A percentile compares a stretch with the other conserved stretches of the same genome.
Evolutionary conservation across 352 stramenopile species (phyloP).

Genomic region (Vaucheria bursata): DNA sequence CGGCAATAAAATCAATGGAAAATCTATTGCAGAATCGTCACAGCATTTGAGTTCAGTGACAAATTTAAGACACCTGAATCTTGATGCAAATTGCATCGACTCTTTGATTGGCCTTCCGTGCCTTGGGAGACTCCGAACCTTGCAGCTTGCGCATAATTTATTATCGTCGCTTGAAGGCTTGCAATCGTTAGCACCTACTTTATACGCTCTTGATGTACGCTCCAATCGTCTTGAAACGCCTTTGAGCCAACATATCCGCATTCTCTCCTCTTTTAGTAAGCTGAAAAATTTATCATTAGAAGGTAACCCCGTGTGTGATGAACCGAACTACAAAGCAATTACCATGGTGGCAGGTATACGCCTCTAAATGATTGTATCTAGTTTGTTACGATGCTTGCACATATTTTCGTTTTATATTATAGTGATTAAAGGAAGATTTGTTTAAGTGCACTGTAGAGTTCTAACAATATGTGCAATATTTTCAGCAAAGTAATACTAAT

Average conservation of each 20-base stretch:
- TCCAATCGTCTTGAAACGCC: slow-evolving; percentile 22
- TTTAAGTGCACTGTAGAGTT: too few species aligned
- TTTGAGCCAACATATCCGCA: slow-evolving; percentile 13
- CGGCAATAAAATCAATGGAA: slow-evolving; percentile 28
- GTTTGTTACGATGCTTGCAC: too few species aligned
- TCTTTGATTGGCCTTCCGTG: slow-evolving; percentile 25
- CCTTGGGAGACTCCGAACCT: slow-evolving; percentile 15
- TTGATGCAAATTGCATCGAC: slow-evolving; percentile 31
- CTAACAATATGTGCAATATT: too few species aligned
- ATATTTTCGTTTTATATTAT: too few species aligned
- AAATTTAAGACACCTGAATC: slow-evolving; percentile 18
- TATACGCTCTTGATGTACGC: slow-evolving; percentile 25
- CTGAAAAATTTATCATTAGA: slow-evolving; percentile 17
- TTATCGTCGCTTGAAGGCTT: slow-evolving; percentile 33
- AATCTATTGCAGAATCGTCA: slow-evolving; percentile 20
- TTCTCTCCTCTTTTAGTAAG: slow-evolving; percentile 13
- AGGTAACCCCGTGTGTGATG: not conserved
- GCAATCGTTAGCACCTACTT: slow-evolving; percentile 30
- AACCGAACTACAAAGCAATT: not conserved
- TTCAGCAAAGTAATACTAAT: too few species aligned
- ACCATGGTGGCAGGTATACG: not conserved
- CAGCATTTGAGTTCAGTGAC: slow-evolving; percentile 22
- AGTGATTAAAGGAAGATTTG: too few species aligned
- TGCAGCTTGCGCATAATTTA: slow-evolving; percentile 35
- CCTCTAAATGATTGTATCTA: too few species aligned